Conservation (phyloP, 164 flowering plant genomes). For the Magnolia kwangsiensis region DNA sequence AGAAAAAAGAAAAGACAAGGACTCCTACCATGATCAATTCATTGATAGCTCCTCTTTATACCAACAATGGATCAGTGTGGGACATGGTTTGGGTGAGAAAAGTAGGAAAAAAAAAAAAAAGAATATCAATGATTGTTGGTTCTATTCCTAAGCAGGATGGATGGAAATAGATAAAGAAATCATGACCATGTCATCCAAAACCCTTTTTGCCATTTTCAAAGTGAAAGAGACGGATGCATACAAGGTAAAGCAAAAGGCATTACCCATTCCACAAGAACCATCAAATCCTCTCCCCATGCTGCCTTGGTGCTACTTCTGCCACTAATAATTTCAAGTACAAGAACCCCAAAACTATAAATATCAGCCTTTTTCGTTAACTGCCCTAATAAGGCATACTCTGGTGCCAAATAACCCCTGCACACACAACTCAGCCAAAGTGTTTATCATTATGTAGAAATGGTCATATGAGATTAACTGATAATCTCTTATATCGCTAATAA, state of each 20-base stretch:
- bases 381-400: conserved; percentile 74
- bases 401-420: conserved; percentile 85
- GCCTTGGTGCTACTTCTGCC: conserved; percentile 66
- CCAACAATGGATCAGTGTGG: not conserved
- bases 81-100: not conserved
- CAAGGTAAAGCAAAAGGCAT: not conserved
- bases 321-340: conserved; percentile 73
- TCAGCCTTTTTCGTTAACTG: conserved; percentile 83
- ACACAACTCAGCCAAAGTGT: not conserved
- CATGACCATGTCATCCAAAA: too few species aligned
- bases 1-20: too few species aligned
- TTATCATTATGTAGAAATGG: too few species aligned
- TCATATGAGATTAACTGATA: too few species aligned
- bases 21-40: too few species aligned
- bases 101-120: too few species aligned
- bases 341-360: conserved; percentile 83
- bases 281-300: conserved; percentile 56
- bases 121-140: too few species aligned
- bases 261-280: conserved; percentile 83
- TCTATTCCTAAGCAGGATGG: too few species aligned
- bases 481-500: too few species aligned
- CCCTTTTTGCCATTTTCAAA: not conserved
- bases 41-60: too few species aligned
- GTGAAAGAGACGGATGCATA: not conserved
- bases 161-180: too few species aligned